phyloP scores from a whole-genome alignment of 192 early-diverging fungal species.

The Glomus cerebriforme region DNA sequence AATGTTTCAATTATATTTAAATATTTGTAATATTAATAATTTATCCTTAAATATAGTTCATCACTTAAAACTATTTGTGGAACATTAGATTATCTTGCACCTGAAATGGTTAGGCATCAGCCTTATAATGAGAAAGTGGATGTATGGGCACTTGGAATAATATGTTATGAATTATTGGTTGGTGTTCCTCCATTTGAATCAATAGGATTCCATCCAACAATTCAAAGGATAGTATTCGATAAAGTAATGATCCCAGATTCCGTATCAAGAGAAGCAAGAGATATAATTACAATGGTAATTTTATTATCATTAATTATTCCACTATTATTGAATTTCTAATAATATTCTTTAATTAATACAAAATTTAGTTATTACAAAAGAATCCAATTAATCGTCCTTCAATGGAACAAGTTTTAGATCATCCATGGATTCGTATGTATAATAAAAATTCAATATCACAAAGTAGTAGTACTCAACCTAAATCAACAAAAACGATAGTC shows the following conservation, averaged over 20 bases:
- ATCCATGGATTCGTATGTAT: constrained; percentile 64
- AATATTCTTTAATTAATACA: not conserved
- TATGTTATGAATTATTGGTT: constrained; percentile 91
- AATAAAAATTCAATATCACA: not conserved
- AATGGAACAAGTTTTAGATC: constrained; percentile 72
- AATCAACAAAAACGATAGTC: not conserved
- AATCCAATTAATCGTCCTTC: constrained; percentile 69
- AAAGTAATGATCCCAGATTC: constrained; percentile 79
- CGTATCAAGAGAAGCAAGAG: constrained; percentile 76
- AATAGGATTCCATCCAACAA: constrained; percentile 64
- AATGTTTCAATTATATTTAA: not conserved
- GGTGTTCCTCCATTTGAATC: constrained; percentile 86
- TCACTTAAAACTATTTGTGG: constrained; percentile 88
- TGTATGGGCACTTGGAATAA: constrained; percentile 89
- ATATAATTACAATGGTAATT: constrained; percentile 78
- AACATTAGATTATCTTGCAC: constrained; percentile 93
- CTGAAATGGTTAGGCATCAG: constrained; percentile 90
- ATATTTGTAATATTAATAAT: not conserved
- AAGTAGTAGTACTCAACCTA: not conserved
- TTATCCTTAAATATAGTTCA: constrained; percentile 25
- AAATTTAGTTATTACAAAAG: constrained; percentile 68
- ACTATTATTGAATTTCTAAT: not conserved
- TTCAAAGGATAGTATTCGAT: constrained; percentile 76
- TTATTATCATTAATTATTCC: constrained; percentile 4
- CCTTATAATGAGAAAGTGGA: constrained; percentile 83